phyloP scores from a whole-genome alignment of 2,329 filamentous ascomycete species.

The Pyricularia pennisetigena region DNA sequence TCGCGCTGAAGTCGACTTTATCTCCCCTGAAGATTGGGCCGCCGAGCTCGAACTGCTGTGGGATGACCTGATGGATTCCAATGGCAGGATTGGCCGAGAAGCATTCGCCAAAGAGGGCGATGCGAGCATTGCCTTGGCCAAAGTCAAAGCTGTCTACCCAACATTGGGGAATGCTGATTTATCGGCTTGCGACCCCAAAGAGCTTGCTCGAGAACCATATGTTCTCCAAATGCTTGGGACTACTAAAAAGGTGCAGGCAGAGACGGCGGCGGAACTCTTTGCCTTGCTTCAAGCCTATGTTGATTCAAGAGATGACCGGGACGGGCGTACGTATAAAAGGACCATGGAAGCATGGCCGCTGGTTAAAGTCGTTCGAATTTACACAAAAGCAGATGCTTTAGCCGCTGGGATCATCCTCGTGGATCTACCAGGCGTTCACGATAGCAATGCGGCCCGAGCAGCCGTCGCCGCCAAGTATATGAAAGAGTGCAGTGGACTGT shows the following conservation, averaged over 20 bases:
- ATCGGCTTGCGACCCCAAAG: conserved; percentile 21
- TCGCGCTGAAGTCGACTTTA: conserved; percentile 47
- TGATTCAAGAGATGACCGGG: not conserved
- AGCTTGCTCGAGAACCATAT: conserved; percentile 28
- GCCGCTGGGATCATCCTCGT: not conserved
- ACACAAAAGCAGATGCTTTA: not conserved
- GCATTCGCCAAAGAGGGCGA: conserved; percentile 22
- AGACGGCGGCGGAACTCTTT: conserved; percentile 30
- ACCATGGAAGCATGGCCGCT: not conserved
- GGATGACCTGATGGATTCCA: conserved; percentile 32
- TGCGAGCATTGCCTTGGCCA: conserved; percentile 35
- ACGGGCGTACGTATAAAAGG: not conserved
- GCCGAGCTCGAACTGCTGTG: conserved; percentile 38
- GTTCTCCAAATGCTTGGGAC: conserved; percentile 35
- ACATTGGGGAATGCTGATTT: conserved; percentile 29
- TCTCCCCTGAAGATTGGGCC: conserved; percentile 39
- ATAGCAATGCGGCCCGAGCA: conserved; percentile 49
- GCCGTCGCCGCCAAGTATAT: conserved; percentile 49
- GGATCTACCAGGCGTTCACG: conserved; percentile 39
- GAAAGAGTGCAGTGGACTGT: conserved; percentile 48
- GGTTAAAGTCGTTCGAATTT: not conserved
- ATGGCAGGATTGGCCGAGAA: conserved; percentile 26
- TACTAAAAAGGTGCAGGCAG: conserved; percentile 25
- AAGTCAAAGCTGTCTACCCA: conserved; percentile 38
- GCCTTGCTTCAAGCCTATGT: conserved; percentile 21